Conservation (phyloP, 768 basidiomycete genomes). For the Auriculariales sp. region DNA sequence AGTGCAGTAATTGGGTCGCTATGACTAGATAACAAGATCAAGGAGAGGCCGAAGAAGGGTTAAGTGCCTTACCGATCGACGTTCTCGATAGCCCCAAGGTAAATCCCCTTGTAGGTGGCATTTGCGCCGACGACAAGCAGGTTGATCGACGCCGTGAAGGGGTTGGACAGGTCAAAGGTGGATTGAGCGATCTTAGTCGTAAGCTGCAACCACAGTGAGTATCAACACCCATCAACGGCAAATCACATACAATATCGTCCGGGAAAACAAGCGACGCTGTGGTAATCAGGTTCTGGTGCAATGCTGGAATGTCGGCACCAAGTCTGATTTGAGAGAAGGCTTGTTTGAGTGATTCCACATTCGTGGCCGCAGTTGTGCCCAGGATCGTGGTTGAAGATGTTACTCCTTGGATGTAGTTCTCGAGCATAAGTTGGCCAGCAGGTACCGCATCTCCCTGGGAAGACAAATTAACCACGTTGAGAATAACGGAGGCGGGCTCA, state of each 20-base stretch:
- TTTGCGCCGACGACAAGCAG: slow-evolving; percentile 37
- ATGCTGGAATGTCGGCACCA: slow-evolving; percentile 45
- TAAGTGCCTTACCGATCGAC: slow-evolving; percentile 4
- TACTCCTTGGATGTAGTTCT: slow-evolving; percentile 56
- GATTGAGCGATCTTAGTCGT: slow-evolving; percentile 44
- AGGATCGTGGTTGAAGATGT: slow-evolving; percentile 38
- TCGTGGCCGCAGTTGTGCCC: slow-evolving; percentile 41
- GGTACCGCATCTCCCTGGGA: slow-evolving; percentile 38
- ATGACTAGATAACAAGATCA: neutral
- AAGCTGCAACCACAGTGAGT: too few relatives aligned
- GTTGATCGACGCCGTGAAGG: slow-evolving; percentile 61
- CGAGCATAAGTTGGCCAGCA: slow-evolving; percentile 40
- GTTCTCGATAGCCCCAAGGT: slow-evolving; percentile 24
- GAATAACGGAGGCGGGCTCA: too few relatives aligned
- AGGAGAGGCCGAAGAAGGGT: neutral
- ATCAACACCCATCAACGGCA: too few relatives aligned
- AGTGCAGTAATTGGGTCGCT: slow-evolving; percentile 38
- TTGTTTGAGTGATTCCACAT: slow-evolving; percentile 41
- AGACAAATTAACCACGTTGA: too few relatives aligned
- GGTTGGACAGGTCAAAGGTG: slow-evolving; percentile 45
- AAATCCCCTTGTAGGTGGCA: slow-evolving; percentile 39
- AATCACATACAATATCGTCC: slow-evolving; percentile 42
- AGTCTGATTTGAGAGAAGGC: slow-evolving; percentile 48
- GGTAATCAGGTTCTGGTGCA: slow-evolving; percentile 46
- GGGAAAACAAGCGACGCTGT: slow-evolving; percentile 46